phyloP scores from a whole-genome alignment of 1,139 yeast genomes.

The Yamadazyma jaroonii region DNA sequence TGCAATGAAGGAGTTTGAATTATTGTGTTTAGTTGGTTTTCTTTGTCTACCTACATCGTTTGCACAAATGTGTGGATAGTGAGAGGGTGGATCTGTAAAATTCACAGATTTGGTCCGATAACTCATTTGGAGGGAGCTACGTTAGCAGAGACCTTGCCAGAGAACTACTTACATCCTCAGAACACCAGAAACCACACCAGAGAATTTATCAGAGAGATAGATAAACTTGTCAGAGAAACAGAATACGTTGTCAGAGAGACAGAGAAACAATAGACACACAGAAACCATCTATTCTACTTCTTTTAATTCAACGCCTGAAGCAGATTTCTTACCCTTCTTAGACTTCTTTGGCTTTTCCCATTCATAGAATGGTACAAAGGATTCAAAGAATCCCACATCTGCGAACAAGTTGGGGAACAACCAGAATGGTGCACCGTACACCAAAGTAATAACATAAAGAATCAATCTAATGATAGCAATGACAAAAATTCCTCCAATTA shows the following conservation, averaged over 20 bases:
- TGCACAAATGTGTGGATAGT: too few relatives aligned
- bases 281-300: conserved; percentile 39
- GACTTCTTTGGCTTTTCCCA: conserved; percentile 64
- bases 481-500: conserved; percentile 72
- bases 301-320: conserved; percentile 34
- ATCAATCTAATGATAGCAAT: conserved; percentile 79
- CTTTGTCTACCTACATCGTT: too few relatives aligned
- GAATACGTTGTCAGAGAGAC: too few relatives aligned
- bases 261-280: too few relatives aligned
- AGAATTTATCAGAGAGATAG: too few relatives aligned
- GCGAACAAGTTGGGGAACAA: conserved; percentile 93
- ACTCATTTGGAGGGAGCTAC: too few relatives aligned
- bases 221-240: too few relatives aligned
- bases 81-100: neutral
- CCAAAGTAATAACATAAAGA: conserved; percentile 61
- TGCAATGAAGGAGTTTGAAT: too few relatives aligned
- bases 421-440: conserved; percentile 79
- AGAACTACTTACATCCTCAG: too few relatives aligned
- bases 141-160: too few relatives aligned
- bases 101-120: neutral
- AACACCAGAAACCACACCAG: too few relatives aligned
- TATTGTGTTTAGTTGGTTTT: too few relatives aligned
- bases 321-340: conserved; percentile 15
- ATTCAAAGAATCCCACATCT: conserved; percentile 90
- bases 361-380: conserved; percentile 84